Conservation (phyloP, 805 yeast genomes). For the Starmerella sp. region DNA sequence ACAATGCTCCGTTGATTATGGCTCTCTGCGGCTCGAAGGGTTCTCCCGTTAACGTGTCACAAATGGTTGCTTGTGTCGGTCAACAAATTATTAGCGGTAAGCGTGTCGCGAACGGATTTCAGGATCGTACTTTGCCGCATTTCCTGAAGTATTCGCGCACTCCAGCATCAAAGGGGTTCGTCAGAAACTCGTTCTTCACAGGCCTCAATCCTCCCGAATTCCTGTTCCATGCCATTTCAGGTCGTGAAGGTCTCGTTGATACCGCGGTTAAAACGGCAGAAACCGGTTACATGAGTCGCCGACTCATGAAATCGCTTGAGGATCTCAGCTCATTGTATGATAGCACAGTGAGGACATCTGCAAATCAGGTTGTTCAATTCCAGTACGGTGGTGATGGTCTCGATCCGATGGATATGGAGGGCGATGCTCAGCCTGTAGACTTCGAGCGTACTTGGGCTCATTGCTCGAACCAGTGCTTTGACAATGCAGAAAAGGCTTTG, state of each 20-base stretch:
- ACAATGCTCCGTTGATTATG: constrained; percentile 96
- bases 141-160: constrained; percentile 91
- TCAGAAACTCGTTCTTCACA: constrained; percentile 84
- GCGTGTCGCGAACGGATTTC: constrained; percentile 99
- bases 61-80: constrained; percentile 96
- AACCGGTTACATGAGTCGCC: constrained; percentile 96
- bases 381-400: constrained; percentile 97
- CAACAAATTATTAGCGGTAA: constrained; percentile 97
- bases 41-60: constrained; percentile 93
- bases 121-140: constrained; percentile 95
- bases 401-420: constrained; percentile 98
- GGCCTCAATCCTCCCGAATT: constrained; percentile 96
- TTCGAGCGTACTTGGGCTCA: constrained; percentile 93
- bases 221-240: constrained; percentile 96
- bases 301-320: constrained; percentile 94
- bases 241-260: constrained; percentile 98
- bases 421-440: constrained; percentile 93
- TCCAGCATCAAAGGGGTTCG: constrained; percentile 97
- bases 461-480: constrained; percentile 60
- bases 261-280: constrained; percentile 99
- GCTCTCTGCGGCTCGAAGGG: constrained; percentile 99
- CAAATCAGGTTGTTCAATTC: constrained; percentile 94
- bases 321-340: constrained; percentile 91
- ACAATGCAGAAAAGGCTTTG: constrained; percentile 42
- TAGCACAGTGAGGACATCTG: constrained; percentile 85